Base-by-base conservation (phyloP, 352 stramenopile species). In the Globisporangium carolinianum region DNA sequence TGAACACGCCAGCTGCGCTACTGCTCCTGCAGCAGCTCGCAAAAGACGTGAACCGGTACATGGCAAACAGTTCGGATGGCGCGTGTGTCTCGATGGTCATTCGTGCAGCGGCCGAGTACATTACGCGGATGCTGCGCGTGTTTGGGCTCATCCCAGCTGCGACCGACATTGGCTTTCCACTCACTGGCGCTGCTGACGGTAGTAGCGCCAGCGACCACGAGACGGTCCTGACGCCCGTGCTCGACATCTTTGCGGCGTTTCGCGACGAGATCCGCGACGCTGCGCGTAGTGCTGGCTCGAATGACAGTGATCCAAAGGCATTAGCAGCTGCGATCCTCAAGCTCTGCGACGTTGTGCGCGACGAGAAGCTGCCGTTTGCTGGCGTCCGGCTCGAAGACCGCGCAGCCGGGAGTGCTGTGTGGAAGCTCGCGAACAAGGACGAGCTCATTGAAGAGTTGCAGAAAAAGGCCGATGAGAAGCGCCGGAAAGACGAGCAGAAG, bases 361-460 rank as follows among this genome's bases (percentile, higher is more conserved):
- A 97, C 56, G 79, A 97, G 36, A 84, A 88, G 56, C 72, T 98
- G n/a, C 84, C 87, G 17, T 72, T 87, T 49, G 73, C 90, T 8
- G 92, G 92, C 55, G 83, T 98, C 36, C 81, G 87, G 54, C 72
- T 98, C 4, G 91, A 98, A 45, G 90, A 96, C 62, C 76, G 76
- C 24, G 73, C 83, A 36, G 65, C 66, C 9, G 74, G 72, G 54
- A 75, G 66, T 32, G 77, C 74, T 14, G 84, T 95, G 39, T 98
- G 89, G 89, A 97, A 97, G 70, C 78, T 97, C 42, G 90, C 87
- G 0, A 91, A 97, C 70, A 92, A 91, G 58, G 85, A 90, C 41
- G 83, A 90, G 54, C 66, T 95, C 38, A 66, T 94, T 45, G 76
- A 87, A 55, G 86, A 95, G 53, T 66, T 89, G 32, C 66, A 89